Percentiles rank a stretch among this genome's conserved stretches.
phyloP scores from a whole-genome alignment of 352 stramenopile genomes.

The Hyaloperonospora brassicae region DNA sequence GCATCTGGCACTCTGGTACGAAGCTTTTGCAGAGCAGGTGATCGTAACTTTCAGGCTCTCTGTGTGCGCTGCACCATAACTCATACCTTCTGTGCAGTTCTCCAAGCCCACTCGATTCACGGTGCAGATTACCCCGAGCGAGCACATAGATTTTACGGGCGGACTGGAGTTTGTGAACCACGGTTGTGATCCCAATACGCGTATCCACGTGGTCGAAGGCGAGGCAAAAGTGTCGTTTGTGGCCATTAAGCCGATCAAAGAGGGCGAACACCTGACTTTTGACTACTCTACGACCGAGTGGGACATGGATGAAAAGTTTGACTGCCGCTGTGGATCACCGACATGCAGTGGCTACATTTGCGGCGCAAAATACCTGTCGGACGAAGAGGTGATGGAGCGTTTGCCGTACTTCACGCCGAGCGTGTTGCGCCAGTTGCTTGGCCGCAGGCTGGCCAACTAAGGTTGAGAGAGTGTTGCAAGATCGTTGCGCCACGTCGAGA shows the following conservation, averaged over 20 bases:
- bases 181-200: conserved; percentile 79
- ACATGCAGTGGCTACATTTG: conserved; percentile 62
- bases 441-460: conserved; percentile 43
- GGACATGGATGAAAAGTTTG: conserved; percentile 89
- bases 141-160: conserved; percentile 79
- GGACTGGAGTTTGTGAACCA: conserved; percentile 86
- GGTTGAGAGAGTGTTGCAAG: conserved; percentile 6
- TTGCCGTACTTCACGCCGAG: conserved; percentile 68
- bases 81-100: conserved; percentile 28
- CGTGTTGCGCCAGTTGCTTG: conserved; percentile 57
- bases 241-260: conserved; percentile 59
- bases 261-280: conserved; percentile 73
- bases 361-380: conserved; percentile 74
- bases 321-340: conserved; percentile 63
- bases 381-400: conserved; percentile 38
- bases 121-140: conserved; percentile 62
- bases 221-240: conserved; percentile 68
- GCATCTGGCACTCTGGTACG: conserved; percentile 63
- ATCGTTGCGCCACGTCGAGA: too few species aligned
- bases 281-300: conserved; percentile 88
- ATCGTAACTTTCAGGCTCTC: too few species aligned
- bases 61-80: neutral
- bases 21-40: neutral
- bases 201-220: conserved; percentile 69
- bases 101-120: conserved; percentile 70